Percentiles rank a stretch among this genome's conserved stretches.
Evolutionary conservation across 345 rosid species (phyloP).

Genomic region (Pugionium dolabratum): DNA sequence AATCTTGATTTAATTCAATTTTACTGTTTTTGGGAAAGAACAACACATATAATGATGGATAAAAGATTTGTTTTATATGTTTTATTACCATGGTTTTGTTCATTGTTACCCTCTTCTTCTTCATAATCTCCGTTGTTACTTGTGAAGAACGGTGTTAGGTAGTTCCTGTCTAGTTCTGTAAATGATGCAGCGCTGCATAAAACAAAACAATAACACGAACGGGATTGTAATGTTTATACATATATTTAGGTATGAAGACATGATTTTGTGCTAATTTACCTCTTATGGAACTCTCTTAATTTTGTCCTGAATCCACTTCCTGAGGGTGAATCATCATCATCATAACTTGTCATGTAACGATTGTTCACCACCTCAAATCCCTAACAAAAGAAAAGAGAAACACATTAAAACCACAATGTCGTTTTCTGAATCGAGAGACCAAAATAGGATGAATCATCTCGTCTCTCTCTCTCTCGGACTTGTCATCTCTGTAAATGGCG

Average conservation of each 20-base stretch:
- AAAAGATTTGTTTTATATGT: background rate
- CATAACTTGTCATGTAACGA: slow-evolving; percentile 57
- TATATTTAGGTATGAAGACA: background rate
- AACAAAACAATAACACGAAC: background rate
- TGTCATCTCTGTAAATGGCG: background rate
- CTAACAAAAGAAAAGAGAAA: slow-evolving; percentile 35
- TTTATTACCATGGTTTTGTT: slow-evolving; percentile 34
- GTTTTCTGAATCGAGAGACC: background rate
- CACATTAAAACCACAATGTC: background rate
- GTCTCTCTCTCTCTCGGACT: no score
- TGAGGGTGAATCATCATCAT: slow-evolving; percentile 64
- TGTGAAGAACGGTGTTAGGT: slow-evolving; percentile 84
- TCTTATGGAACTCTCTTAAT: slow-evolving; percentile 77
- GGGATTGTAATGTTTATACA: background rate
- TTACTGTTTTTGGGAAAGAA: background rate
- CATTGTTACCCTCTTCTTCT: slow-evolving; percentile 34
- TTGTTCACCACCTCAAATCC: slow-evolving; percentile 56
- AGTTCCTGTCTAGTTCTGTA: slow-evolving; percentile 74
- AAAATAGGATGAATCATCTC: no score
- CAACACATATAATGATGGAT: background rate
- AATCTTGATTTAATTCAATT: no score
- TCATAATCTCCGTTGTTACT: slow-evolving; percentile 75
- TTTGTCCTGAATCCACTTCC: slow-evolving; percentile 81
- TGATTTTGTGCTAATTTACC: slow-evolving; percentile 43
- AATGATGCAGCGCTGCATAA: slow-evolving; percentile 72